A percentile compares a stretch with the other conserved stretches of the same genome.
Conservation (phyloP, 2,329 filamentous ascomycete species). For the Ophiosphaerella korrae region DNA sequence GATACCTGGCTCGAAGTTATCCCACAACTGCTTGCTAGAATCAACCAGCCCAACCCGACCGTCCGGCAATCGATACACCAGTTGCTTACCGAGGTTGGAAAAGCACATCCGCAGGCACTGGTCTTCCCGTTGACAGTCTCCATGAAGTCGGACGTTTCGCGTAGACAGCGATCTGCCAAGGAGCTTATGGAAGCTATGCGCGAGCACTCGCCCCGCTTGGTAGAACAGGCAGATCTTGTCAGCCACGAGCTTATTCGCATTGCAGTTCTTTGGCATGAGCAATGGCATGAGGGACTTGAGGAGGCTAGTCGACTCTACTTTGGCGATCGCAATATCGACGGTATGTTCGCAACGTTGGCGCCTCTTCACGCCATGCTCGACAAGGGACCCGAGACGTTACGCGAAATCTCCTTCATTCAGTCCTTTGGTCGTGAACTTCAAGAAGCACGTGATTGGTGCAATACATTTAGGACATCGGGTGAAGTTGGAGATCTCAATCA, state of each 20-base stretch:
- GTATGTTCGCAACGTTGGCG: slow-evolving; percentile 90
- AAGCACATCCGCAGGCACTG: slow-evolving; percentile 91
- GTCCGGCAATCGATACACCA: slow-evolving; percentile 92
- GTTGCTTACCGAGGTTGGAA: slow-evolving; percentile 87
- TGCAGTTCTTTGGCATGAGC: slow-evolving; percentile 96
- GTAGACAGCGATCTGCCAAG: slow-evolving; percentile 83
- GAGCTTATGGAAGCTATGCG: slow-evolving; percentile 99
- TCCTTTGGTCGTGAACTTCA: slow-evolving; percentile 94
- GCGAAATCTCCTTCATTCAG: slow-evolving; percentile 96
- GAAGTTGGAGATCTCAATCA: slow-evolving; percentile 96
- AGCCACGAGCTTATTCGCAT: slow-evolving; percentile 97
- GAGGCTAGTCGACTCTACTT: slow-evolving; percentile 97
- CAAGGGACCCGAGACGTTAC: slow-evolving; percentile 85
- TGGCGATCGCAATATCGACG: slow-evolving; percentile 94
- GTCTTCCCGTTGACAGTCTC: slow-evolving; percentile 97
- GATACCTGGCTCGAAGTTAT: slow-evolving; percentile 99
- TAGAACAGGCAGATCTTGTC: slow-evolving; percentile 93
- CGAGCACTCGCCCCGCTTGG: slow-evolving; percentile 87
- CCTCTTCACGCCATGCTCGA: slow-evolving; percentile 92
- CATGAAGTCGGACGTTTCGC: slow-evolving; percentile 90
- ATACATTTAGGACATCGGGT: slow-evolving; percentile 83
- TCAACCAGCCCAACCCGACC: slow-evolving; percentile 90
- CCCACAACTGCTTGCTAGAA: slow-evolving; percentile 93
- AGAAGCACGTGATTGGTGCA: slow-evolving; percentile 95
- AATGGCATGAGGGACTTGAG: slow-evolving; percentile 97